Conservation (phyloP, 2,329 filamentous ascomycete genomes). For the Trichoderma sp. region DNA sequence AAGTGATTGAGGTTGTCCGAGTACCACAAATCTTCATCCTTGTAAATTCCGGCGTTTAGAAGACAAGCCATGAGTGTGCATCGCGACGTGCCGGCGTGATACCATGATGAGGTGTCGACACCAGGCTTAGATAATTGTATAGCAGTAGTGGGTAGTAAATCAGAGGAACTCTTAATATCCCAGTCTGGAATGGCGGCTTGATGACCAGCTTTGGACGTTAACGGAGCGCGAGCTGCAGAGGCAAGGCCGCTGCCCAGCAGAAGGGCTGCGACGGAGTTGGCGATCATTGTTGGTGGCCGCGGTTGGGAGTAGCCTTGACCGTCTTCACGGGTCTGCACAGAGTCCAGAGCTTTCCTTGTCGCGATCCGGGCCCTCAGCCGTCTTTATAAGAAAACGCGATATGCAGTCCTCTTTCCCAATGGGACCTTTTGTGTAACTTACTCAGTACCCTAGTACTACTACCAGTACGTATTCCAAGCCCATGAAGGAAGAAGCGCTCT, state of each 20-base stretch:
- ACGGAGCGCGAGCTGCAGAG: constrained; percentile 6
- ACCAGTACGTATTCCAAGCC: background rate
- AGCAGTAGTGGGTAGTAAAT: no score
- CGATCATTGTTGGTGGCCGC: constrained; percentile 16
- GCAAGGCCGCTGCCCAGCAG: constrained; percentile 17
- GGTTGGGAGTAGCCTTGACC: background rate
- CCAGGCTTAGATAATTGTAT: constrained; percentile 45
- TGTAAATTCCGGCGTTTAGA: constrained; percentile 49
- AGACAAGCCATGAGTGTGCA: constrained; percentile 58
- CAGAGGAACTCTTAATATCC: constrained; percentile 47
- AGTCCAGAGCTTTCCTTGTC: background rate
- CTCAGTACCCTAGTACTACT: background rate
- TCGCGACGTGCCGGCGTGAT: constrained; percentile 43
- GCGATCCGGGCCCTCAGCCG: background rate
- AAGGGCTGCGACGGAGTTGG: constrained; percentile 6
- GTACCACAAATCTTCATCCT: constrained; percentile 53
- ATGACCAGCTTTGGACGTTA: constrained; percentile 30
- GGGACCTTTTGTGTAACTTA: background rate
- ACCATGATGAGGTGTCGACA: constrained; percentile 49
- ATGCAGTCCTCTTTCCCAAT: constrained; percentile 4
- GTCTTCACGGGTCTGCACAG: background rate
- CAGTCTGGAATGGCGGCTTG: constrained; percentile 41
- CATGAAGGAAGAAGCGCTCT: background rate
- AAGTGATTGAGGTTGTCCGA: constrained; percentile 46
- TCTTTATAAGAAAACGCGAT: background rate